Evolutionary conservation across 176 grass and related monocot species (phyloP), one percentile per base, ranked within the genome.

Genomic region (Eragrostis nindensis): DNA sequence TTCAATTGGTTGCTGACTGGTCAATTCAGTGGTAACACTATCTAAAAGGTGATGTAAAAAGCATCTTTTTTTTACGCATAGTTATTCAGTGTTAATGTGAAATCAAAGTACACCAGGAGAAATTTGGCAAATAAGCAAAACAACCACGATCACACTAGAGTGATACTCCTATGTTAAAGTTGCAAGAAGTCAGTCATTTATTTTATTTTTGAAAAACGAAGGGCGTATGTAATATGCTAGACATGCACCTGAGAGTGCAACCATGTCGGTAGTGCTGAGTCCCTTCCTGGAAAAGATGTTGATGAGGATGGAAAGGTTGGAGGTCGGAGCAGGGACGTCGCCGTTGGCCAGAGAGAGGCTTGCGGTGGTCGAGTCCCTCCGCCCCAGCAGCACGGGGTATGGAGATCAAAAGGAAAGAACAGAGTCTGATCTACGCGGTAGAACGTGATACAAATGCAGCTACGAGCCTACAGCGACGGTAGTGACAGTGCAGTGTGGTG

Each of bases 351-450:
- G 11, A 3, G 67, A 49, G 4, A 85, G 66, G 75, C 62, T 91
- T 47, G 89, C 86, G 5, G 83, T 89, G 43, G 76, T 81, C n/a
- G 83, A 87, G 81, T 94, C 92, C 42, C 92, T 79, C 71, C 92
- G 78, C n/a, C 92, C 92, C 57, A 94, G 38, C 10, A 66, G 80
- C 46, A 94, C 92, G 15, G 80, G 55, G 72, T 85, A 94, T 22
- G 82, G 81, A 4, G 86, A n/a, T 24, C 44, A 18, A 71, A 48
- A 26, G 14, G 8, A 57, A 57, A 24, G 1, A n/a, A n/a, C n/a
- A n/a, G n/a, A n/a, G n/a, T 19, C 16, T 54, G 18, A 11, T 17
- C 6, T 24, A 24, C 54, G 17, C 8, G n/a, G 54, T 21, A n/a
- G 53, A 60, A 61, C 9, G 13, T 13, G 11, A 60, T 24, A 57